Evolutionary conservation across 1,139 yeast genomes (phyloP), one percentile per base, ranked within the genome.

Genomic region (Torulaspora pretoriensis): DNA sequence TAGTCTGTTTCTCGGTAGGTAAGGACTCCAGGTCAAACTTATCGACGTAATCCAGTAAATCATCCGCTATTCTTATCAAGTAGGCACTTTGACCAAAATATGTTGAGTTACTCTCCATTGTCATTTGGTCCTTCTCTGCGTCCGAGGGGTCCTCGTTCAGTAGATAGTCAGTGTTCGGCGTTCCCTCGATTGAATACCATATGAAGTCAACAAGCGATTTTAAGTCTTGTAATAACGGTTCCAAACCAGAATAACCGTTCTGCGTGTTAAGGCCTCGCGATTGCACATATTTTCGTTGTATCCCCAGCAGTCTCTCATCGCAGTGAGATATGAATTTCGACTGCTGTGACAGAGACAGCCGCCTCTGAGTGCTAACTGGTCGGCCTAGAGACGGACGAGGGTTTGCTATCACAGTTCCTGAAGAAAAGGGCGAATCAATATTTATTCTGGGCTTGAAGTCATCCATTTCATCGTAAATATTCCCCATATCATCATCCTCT

Each of bases 221-320:
- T 31, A 82, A 55, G 31, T 79, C 83, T 2, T 49, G 49, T 10
- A 79, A 52, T 25, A 83, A 61, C 13, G 72, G 69, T 4, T 54
- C 55, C 38, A 81, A 61, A 1, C 70, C 56, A 30, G 67, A 63
- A 37, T 68, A 68, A 1, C 71, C 72, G 30, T 46, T 48, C 23
- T 54, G 52, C 8, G 68, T 72, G 2, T 81, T 73, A 48, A 81
- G 72, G 1, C 65, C 65, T 38, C 66, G 51, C 40, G 80, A 72
- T 58, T 81, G 84, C 25, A 87, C 79, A 56, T 77, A 84, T 50
- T 69, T 72, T 38, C 94, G 68, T 54, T 83, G 89, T 2, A 86
- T 71, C 16, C 67, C 64, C 51, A 82, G 67, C 28, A 84, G 64
- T 48, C 74, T 68, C 4, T 72, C 76, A 57, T 87, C 95, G 10